A percentile compares a stretch with the other conserved stretches of the same genome.
phyloP scores from a whole-genome alignment of 129 eudicot genomes.

The Deinandra increscens region DNA sequence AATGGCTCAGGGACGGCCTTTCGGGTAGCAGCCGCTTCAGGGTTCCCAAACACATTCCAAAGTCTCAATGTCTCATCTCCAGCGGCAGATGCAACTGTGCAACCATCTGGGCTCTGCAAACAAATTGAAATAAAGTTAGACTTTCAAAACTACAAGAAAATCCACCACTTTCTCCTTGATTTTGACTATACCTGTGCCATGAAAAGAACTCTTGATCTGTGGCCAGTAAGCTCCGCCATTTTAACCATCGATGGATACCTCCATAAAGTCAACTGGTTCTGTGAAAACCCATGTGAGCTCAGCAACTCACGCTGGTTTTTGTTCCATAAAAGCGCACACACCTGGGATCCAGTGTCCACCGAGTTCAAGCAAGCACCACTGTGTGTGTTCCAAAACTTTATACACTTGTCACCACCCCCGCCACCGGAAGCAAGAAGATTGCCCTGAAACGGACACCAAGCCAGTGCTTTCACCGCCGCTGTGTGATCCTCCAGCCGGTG shows the following conservation, averaged over 20 bases:
- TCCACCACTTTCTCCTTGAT: neutral
- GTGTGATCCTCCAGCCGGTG: conserved; percentile 84
- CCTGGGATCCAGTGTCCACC: conserved; percentile 77
- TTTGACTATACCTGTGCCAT: conserved; percentile 44
- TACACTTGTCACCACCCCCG: conserved; percentile 63
- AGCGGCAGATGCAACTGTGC: conserved; percentile 88
- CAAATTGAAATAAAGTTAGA: neutral
- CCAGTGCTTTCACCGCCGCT: conserved; percentile 87
- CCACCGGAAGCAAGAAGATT: conserved; percentile 82
- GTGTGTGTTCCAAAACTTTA: conserved; percentile 89
- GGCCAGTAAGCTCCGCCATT: conserved; percentile 81
- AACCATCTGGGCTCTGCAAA: conserved; percentile 80
- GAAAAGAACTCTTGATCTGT: conserved; percentile 69
- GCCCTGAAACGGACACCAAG: conserved; percentile 87
- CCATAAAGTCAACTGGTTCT: conserved; percentile 84
- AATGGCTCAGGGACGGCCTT: conserved; percentile 66
- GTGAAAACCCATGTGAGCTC: conserved; percentile 79
- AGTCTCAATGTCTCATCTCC: conserved; percentile 80
- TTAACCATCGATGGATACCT: conserved; percentile 87
- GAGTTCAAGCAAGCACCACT: conserved; percentile 85
- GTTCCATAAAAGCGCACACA: conserved; percentile 80
- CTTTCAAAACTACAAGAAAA: neutral
- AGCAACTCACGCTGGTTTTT: conserved; percentile 67
- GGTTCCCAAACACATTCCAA: conserved; percentile 84
- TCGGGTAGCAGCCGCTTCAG: conserved; percentile 58